Evolutionary conservation across 345 rosid genomes (phyloP).

Genomic region (Laguncularia racemosa): DNA sequence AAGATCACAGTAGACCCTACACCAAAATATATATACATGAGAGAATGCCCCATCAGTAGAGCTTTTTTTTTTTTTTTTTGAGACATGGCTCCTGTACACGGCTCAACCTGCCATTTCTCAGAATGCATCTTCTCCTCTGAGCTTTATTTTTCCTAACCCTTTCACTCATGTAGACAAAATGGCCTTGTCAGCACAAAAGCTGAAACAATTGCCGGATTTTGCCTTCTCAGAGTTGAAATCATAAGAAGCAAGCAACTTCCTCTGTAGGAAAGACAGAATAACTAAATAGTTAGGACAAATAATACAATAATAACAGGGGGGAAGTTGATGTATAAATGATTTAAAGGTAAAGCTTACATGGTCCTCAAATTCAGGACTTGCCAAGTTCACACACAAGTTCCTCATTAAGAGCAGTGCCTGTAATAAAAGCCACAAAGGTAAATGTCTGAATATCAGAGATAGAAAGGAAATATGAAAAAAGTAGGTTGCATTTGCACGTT

Average conservation of each 20-base stretch:
- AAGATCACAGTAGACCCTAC: no score
- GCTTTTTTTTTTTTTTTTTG: no score
- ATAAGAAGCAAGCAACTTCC: conserved; percentile 27
- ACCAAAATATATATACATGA: no score
- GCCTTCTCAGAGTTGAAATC: conserved; percentile 13
- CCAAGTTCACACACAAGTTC: conserved; percentile 63
- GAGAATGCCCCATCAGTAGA: no score
- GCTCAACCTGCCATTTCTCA: no score
- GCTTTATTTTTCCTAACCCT: no score
- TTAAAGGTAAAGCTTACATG: conserved; percentile 37
- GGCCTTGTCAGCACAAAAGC: conserved; percentile 13
- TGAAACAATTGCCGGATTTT: conserved; percentile 10
- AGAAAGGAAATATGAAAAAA: background rate
- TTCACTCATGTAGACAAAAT: conserved; percentile 18
- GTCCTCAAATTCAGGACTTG: conserved; percentile 72
- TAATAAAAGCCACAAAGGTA: conserved; percentile 9
- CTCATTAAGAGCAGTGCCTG: conserved; percentile 76
- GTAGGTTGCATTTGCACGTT: no score
- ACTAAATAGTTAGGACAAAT: no score
- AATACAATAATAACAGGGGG: background rate
- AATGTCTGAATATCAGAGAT: background rate
- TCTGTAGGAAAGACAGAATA: conserved; percentile 21
- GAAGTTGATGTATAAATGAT: background rate
- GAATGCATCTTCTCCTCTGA: no score
- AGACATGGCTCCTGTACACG: no score